Conservation (phyloP, 805 yeast species). For the Diddensiella transvaalensis region DNA sequence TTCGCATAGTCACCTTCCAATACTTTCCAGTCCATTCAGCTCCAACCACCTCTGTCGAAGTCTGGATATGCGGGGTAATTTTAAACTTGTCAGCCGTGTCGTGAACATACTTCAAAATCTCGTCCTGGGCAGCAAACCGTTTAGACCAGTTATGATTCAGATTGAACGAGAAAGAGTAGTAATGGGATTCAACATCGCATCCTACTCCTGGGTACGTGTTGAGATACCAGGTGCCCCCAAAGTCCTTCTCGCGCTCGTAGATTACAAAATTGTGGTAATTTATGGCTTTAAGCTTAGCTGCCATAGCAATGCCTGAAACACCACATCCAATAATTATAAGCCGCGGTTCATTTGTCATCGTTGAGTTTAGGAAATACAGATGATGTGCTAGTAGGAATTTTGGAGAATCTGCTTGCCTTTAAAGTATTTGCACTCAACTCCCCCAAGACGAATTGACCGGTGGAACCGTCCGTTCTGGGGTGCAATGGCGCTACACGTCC, state of each 20-base stretch:
- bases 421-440: too few species aligned
- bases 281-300: slow-evolving; percentile 17
- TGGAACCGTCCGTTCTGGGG: too few species aligned
- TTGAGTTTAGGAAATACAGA: neutral
- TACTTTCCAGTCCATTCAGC: slow-evolving; percentile 22
- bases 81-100: slow-evolving; percentile 26
- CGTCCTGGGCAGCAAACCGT: slow-evolving; percentile 26
- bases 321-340: slow-evolving; percentile 18
- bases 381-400: too few species aligned
- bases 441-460: neutral
- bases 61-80: slow-evolving; percentile 21
- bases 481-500: too few species aligned
- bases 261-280: slow-evolving; percentile 16
- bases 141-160: slow-evolving; percentile 30
- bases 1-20: slow-evolving; percentile 9
- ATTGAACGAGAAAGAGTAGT: slow-evolving; percentile 29
- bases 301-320: slow-evolving; percentile 20
- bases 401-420: too few species aligned
- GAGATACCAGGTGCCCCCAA: slow-evolving; percentile 26
- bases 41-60: slow-evolving; percentile 19
- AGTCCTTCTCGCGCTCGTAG: slow-evolving; percentile 16
- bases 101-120: slow-evolving; percentile 26
- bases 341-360: slow-evolving; percentile 9
- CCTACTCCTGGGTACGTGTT: slow-evolving; percentile 27
- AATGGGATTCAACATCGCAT: slow-evolving; percentile 30